Evolutionary conservation across 345 rosid species (phyloP).

Genomic region (Gossypium rotundifolium): DNA sequence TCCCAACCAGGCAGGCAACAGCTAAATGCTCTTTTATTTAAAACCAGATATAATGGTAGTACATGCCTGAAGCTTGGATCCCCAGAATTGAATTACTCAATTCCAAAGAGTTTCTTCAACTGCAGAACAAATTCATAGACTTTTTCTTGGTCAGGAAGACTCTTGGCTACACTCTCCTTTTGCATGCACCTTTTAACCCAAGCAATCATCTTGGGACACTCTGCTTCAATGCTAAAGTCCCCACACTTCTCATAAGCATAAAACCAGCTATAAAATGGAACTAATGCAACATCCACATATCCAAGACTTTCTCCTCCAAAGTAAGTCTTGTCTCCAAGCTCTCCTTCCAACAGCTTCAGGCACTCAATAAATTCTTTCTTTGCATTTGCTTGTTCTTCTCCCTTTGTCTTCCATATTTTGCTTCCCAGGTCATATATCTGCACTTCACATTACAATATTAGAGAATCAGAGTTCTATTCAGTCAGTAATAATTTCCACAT

Average conservation of each 20-base stretch:
- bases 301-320: constrained; percentile 12
- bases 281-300: background rate
- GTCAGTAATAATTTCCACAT: too few species aligned
- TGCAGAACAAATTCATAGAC: constrained; percentile 13
- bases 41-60: background rate
- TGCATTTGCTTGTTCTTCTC: constrained; percentile 16
- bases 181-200: constrained; percentile 34
- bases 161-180: constrained; percentile 24
- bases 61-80: background rate
- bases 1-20: background rate
- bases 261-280: constrained; percentile 12
- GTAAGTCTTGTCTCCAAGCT: constrained; percentile 18
- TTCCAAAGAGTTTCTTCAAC: constrained; percentile 18
- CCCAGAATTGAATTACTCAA: background rate
- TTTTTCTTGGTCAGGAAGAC: constrained; percentile 21
- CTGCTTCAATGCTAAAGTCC: constrained; percentile 12
- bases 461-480: too few species aligned
- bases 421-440: constrained; percentile 10
- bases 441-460: background rate
- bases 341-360: constrained; percentile 16
- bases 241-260: constrained; percentile 12
- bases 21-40: background rate
- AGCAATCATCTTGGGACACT: constrained; percentile 24
- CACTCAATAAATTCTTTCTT: constrained; percentile 14
- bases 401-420: constrained; percentile 10